Evolutionary conservation across 148 eudicot species (phyloP).

Genomic region (Suaeda aralocaspica): DNA sequence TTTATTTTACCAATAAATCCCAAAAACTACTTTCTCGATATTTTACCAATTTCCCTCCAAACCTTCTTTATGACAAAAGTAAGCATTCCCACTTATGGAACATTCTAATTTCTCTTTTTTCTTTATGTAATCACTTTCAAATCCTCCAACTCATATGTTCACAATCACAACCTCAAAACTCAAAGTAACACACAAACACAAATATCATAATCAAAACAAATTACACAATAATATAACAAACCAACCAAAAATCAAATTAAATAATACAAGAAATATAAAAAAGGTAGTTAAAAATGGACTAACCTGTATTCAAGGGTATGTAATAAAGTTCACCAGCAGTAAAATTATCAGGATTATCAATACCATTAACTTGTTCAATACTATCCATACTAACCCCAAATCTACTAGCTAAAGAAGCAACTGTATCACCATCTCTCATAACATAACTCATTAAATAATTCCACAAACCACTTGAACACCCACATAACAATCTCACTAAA

Average conservation of each 20-base stretch:
- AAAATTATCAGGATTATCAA: conserved; percentile 68
- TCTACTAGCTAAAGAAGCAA: conserved; percentile 75
- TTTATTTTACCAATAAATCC: too few relatives aligned
- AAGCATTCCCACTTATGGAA: conserved; percentile 25
- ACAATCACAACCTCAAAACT: neutral
- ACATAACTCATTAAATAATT: conserved; percentile 97
- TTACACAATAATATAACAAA: too few relatives aligned
- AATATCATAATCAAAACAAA: too few relatives aligned
- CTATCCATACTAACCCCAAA: conserved; percentile 99
- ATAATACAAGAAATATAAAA: neutral
- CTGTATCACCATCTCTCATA: conserved; percentile 71
- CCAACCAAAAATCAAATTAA: too few relatives aligned
- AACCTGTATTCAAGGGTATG: conserved; percentile 85
- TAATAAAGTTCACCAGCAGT: conserved; percentile 68
- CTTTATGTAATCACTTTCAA: neutral
- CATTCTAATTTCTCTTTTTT: neutral
- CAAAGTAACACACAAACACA: neutral
- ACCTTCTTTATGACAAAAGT: conserved; percentile 21
- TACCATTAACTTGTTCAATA: conserved; percentile 77
- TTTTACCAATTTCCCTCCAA: too few relatives aligned
- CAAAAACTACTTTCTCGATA: too few relatives aligned
- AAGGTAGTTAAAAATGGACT: conserved; percentile 11
- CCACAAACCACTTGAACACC: conserved; percentile 95
- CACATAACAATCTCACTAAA: conserved; percentile 65
- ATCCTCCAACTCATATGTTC: neutral